Evolutionary conservation across 257 asterid genomes (phyloP).

Genomic region (Cordia subcordata): DNA sequence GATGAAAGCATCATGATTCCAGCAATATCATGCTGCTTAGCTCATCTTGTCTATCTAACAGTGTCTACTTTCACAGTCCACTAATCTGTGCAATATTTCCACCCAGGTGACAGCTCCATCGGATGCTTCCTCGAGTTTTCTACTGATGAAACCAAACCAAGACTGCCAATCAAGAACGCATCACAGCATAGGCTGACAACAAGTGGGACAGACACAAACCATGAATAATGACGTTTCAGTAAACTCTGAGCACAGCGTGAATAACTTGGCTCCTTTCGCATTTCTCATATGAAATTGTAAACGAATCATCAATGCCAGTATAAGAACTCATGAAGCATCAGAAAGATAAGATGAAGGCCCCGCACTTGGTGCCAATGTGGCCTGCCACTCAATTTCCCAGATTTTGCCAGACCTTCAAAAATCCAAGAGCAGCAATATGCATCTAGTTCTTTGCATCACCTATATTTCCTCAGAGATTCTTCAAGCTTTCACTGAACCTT

Average conservation of each 20-base stretch:
- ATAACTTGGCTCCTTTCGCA: too few species aligned
- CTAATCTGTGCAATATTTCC: not conserved
- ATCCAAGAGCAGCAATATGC: not conserved
- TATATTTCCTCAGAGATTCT: not conserved
- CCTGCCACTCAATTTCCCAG: too few species aligned
- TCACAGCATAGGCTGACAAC: not conserved
- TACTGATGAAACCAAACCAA: not conserved
- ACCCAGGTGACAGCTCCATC: not conserved
- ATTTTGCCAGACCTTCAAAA: too few species aligned
- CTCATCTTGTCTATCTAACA: not conserved
- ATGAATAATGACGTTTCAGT: too few species aligned
- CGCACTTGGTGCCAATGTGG: too few species aligned
- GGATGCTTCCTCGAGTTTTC: not conserved
- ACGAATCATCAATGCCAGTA: too few species aligned
- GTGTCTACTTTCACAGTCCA: not conserved
- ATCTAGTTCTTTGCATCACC: not conserved
- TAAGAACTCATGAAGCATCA: too few species aligned
- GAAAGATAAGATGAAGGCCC: too few species aligned
- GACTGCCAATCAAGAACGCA: too few species aligned
- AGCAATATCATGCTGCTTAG: not conserved
- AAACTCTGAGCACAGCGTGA: too few species aligned
- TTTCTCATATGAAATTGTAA: too few species aligned
- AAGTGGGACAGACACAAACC: not conserved
- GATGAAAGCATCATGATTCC: not conserved
- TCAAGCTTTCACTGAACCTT: constrained; percentile 32